A percentile compares a stretch with the other conserved stretches of the same genome.
Evolutionary conservation across 2,329 filamentous ascomycete genomes (phyloP).

Genomic region (Colletotrichum orchidophilum): DNA sequence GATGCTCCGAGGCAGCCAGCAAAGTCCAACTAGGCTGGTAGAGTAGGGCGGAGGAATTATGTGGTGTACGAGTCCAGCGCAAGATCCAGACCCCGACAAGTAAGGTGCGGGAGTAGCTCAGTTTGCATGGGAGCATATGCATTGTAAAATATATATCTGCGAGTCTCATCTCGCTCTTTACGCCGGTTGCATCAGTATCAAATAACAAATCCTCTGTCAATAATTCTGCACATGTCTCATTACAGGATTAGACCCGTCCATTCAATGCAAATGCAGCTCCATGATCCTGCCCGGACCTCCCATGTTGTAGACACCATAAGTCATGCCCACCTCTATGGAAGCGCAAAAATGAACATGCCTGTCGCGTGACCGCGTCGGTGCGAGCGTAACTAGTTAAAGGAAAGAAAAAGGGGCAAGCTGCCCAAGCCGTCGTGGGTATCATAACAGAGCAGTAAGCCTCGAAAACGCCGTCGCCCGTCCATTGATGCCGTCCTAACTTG

Average conservation of each 20-base stretch:
- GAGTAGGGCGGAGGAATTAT: background rate
- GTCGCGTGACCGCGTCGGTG: background rate
- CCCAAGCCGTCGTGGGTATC: slow-evolving; percentile 34
- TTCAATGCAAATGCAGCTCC: slow-evolving; percentile 19
- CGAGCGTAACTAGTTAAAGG: background rate
- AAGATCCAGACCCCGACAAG: background rate
- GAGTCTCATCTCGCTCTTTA: slow-evolving; percentile 13
- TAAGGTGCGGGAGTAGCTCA: background rate
- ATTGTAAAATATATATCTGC: slow-evolving; percentile 27
- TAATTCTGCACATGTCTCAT: slow-evolving; percentile 27
- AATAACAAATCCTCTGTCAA: slow-evolving; percentile 23
- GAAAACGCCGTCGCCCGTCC: slow-evolving; percentile 31
- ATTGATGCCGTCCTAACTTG: slow-evolving; percentile 31
- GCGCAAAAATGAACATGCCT: background rate
- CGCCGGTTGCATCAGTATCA: slow-evolving; percentile 18
- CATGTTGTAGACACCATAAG: background rate
- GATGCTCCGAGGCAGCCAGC: slow-evolving; percentile 69
- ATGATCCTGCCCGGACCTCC: slow-evolving; percentile 6
- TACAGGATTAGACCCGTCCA: slow-evolving; percentile 15
- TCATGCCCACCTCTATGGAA: background rate
- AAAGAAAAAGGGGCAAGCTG: slow-evolving; percentile 11
- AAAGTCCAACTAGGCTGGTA: slow-evolving; percentile 41
- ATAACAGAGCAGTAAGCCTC: slow-evolving; percentile 34
- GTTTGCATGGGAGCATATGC: slow-evolving; percentile 3
- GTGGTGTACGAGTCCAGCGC: background rate